Conservation (phyloP, 305 asterid species). For the Fraxinus greggii region DNA sequence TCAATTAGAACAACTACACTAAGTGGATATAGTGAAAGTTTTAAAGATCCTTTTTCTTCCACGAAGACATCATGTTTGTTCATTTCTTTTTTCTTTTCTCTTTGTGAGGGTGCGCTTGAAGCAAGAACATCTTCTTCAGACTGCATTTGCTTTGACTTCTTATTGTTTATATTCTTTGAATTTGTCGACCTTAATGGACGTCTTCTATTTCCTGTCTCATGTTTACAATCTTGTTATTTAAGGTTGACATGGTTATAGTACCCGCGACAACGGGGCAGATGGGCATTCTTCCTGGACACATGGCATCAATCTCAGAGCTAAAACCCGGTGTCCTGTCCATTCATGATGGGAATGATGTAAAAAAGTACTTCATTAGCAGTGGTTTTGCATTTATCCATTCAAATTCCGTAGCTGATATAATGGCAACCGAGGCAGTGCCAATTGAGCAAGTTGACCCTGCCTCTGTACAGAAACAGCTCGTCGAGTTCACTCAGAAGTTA, state of each 20-base stretch:
- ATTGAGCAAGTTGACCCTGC: constrained; percentile 45
- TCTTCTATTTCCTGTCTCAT: neutral
- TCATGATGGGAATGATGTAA: constrained; percentile 44
- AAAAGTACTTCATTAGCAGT: constrained; percentile 47
- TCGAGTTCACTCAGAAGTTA: constrained; percentile 49
- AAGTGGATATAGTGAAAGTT: neutral
- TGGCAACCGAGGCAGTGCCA: constrained; percentile 48
- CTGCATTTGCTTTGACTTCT: neutral
- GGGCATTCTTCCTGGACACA: constrained; percentile 62
- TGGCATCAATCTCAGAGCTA: constrained; percentile 50
- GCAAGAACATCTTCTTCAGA: neutral
- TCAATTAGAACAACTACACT: neutral
- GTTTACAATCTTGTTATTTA: neutral
- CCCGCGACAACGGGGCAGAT: constrained; percentile 54
- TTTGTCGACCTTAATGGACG: neutral
- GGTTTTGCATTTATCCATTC: constrained; percentile 60
- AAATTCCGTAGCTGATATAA: constrained; percentile 45
- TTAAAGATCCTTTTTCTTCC: neutral
- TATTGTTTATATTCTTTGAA: neutral
- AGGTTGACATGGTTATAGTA: constrained; percentile 59
- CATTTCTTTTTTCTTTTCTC: neutral
- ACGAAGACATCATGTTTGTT: neutral
- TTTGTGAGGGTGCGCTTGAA: neutral
- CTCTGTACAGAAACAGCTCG: constrained; percentile 40
- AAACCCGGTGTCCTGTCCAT: constrained; percentile 53